Evolutionary conservation across 1,284 basidiomycete genomes (phyloP).

Genomic region (Puccinia polysora): DNA sequence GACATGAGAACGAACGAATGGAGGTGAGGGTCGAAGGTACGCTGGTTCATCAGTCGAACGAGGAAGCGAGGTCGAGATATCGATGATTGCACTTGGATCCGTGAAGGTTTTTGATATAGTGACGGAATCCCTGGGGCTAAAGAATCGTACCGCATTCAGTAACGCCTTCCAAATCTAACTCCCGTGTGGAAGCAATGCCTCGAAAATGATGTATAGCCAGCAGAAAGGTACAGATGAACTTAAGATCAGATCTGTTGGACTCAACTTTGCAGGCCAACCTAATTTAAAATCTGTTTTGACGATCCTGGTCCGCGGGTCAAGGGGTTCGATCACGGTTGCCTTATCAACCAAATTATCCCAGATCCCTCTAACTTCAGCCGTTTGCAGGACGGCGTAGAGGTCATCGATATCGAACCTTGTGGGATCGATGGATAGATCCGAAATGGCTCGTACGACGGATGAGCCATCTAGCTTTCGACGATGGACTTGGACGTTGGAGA

Average conservation of each 20-base stretch:
- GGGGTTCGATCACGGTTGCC: conserved; percentile 22
- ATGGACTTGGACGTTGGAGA: conserved; percentile 55
- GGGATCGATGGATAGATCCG: conserved; percentile 63
- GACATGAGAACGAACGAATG: conserved; percentile 86
- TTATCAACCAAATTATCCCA: conserved; percentile 43
- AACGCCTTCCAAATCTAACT: conserved; percentile 46
- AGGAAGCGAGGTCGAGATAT: conserved; percentile 91
- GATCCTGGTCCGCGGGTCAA: conserved; percentile 35
- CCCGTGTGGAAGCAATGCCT: no score
- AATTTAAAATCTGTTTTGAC: conserved; percentile 43
- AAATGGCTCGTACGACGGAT: conserved; percentile 75
- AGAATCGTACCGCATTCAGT: conserved; percentile 41
- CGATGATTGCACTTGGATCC: conserved; percentile 76
- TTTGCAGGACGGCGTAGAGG: conserved; percentile 33
- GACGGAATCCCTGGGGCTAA: conserved; percentile 81
- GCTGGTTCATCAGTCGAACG: conserved; percentile 85
- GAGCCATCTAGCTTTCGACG: conserved; percentile 57
- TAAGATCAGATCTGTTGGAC: conserved; percentile 45
- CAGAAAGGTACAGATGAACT: conserved; percentile 30
- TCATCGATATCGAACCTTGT: conserved; percentile 12
- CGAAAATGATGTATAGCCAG: conserved; percentile 44
- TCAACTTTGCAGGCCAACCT: conserved; percentile 44
- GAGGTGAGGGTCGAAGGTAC: conserved; percentile 86
- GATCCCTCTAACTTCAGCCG: conserved; percentile 21
- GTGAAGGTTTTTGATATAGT: conserved; percentile 80